Percentiles rank a stretch among this genome's conserved stretches.
Conservation (phyloP, 495 filamentous ascomycete genomes). For the Neurospora cerealis region DNA sequence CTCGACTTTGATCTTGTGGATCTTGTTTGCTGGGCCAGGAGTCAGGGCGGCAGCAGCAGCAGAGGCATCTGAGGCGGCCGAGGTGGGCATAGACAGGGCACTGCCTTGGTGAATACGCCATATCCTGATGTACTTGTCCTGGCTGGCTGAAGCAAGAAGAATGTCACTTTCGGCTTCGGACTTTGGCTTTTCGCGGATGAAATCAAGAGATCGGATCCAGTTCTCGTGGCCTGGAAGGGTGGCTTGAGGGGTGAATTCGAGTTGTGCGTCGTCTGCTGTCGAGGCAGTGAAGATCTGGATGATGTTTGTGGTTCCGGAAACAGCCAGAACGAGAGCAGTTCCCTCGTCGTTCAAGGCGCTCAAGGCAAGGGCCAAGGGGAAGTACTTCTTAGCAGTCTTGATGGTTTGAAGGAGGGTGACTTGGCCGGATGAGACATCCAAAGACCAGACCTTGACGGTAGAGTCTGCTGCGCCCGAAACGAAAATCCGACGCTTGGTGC, state of each 20-base stretch:
- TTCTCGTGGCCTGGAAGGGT: slow-evolving; percentile 85
- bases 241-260: slow-evolving; percentile 61
- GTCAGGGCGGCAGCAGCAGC: slow-evolving; percentile 34
- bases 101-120: slow-evolving; percentile 76
- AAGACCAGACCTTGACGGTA: slow-evolving; percentile 66
- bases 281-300: slow-evolving; percentile 64
- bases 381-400: slow-evolving; percentile 61
- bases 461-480: slow-evolving; percentile 70
- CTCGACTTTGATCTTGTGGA: slow-evolving; percentile 51
- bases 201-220: slow-evolving; percentile 81
- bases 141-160: slow-evolving; percentile 83
- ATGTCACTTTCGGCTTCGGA: slow-evolving; percentile 48
- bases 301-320: slow-evolving; percentile 67
- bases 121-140: slow-evolving; percentile 93
- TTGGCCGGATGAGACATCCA: slow-evolving; percentile 30
- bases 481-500: slow-evolving; percentile 38
- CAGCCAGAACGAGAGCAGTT: slow-evolving; percentile 57
- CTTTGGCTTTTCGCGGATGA: slow-evolving; percentile 52
- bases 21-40: slow-evolving; percentile 61
- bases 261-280: slow-evolving; percentile 17
- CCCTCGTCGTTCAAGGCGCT: slow-evolving; percentile 39
- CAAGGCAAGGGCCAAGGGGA: slow-evolving; percentile 68
- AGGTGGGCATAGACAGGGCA: slow-evolving; percentile 40
- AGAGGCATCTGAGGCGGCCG: slow-evolving; percentile 33
- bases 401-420: slow-evolving; percentile 58